Base-by-base conservation (phyloP, 306 rosid species). In the Gleditsia sinensis region DNA sequence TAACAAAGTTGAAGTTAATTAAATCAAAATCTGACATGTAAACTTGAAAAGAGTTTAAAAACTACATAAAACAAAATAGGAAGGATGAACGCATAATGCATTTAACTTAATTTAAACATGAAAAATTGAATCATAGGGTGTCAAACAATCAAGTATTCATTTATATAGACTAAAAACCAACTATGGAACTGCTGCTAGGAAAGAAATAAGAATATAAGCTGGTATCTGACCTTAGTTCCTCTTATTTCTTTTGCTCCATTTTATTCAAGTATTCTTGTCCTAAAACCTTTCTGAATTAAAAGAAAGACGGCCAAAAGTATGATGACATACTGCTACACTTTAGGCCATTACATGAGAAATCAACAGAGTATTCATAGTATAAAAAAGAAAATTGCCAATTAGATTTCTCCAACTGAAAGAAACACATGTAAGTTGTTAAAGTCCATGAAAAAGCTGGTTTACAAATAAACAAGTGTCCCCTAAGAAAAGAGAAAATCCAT, bases 231-330 rank as follows among this genome's bases (percentile, higher is more conserved):
- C 97, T 88, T 71, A 94, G 83, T 79, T 92, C 97, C 40, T 91
- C 96, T 56, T 92, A 61, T 77, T 94, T 94, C 88, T 94, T 90
- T 74, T 85, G 88, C 87, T 92, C 93, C 81, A 97, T 90, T 84
- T 94, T 94, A 83, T 90, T 94, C 51, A 92, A 78, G 76, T 94
- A 94, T 71, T 92, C 99, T 74, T 84, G 95, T 78, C 97, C 86
- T 75, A 97, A 92, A 79, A 85, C 81, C 81, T 84, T 83, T 85
- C 96, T 94, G 93, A 71, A 84, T 54, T 78, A 77, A 40, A 53
- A 75, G 42, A 53, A 48, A 58, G 19, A 43, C 27, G 34, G 50
- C 21, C 17, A 28, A 74, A 57, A 72, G 72, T 72, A 49, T 73
- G 49, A 69, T 20, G 49, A 67, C 69, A 81, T 67, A 53, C 20